Percentiles rank a stretch among this genome's conserved stretches.
These are phyloP conservation scores for Coemansia javaensis DNA, from an alignment of 192 early-diverging fungal genomes.

Conservation along the genomic window DNA sequence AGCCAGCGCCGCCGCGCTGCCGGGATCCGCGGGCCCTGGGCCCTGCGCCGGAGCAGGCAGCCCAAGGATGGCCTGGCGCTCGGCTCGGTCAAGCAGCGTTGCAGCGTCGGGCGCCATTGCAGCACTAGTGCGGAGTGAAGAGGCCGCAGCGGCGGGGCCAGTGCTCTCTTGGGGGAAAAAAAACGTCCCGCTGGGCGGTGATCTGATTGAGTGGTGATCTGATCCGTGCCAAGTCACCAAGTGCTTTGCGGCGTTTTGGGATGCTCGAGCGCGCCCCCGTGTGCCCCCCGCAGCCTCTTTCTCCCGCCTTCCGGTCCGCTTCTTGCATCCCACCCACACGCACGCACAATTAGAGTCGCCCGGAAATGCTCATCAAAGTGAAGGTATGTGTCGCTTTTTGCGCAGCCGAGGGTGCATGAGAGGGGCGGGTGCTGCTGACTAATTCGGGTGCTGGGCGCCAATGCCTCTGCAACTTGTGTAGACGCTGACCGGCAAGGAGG, in stretches of 20 bases:
- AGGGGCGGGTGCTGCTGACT: background rate
- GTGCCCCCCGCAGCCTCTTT: no score
- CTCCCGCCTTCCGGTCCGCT: background rate
- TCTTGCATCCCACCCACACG: background rate
- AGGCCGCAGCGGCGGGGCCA: no score
- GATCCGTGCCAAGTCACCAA: background rate
- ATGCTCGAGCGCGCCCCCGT: no score
- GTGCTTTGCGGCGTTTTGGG: background rate
- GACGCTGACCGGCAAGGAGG: constrained; percentile 87
- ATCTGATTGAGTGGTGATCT: no score
- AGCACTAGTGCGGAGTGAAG: no score
- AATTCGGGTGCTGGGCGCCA: background rate
- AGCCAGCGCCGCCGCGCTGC: background rate
- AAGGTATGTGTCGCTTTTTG: constrained; percentile 9
- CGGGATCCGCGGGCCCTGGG: background rate
- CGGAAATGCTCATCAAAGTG: constrained; percentile 18
- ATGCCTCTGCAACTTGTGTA: constrained; percentile 25
- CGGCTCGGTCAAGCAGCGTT: no score
- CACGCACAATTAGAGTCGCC: background rate
- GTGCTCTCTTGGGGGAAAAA: no score
- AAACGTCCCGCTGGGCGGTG: no score
- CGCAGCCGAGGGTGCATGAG: no score
- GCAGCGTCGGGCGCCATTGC: no score
- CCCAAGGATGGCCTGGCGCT: constrained; percentile 25
- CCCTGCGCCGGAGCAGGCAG: background rate